Base-by-base conservation (phyloP, 2,329 filamentous ascomycete genomes). In the Calonectria pseudoturangicola region DNA sequence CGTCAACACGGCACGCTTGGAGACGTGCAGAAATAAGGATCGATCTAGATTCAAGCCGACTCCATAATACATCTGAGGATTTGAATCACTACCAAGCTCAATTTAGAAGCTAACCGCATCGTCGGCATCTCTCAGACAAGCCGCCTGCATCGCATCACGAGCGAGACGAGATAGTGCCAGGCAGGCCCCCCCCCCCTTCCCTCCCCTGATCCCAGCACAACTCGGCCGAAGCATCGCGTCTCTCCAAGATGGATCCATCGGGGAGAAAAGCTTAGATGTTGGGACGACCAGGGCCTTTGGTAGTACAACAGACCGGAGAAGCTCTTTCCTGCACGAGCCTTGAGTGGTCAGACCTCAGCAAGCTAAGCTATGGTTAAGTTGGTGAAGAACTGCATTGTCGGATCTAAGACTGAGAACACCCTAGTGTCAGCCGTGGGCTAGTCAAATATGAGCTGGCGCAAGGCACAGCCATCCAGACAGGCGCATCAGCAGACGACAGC, bases 141-240 rank as follows among this genome's bases (percentile, higher is more conserved):
- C 51, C 21, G 36, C n/a, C 18, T 62, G 50, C 68, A 66, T 70
- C 43, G 50, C 68, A 66, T 70, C 43, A 36, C 62, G 25, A 39
- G 62, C 27, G 39, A 30, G n/a, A 60, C 50, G 30, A 45, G 9
- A 33, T 43, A 50, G 41, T 30, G 25, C 48, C 47, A 43, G 36
- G 48, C 47, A 43, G 36, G 48, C 13, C 39, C 18, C 16, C 43
- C 45, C 45, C 45, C 21, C 66, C 67, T 48, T 64, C 43, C 45
- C 45, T n/a, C 21, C 66, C 67, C 60, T 64, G 48, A 39, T 33
- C 30, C 62, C 51, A 70, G 43, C 45, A 62, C 18, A 50, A 56
- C 69, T 71, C 63, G 64, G 64, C 69, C 69, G 69, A 71, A 71
- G 51, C 68, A 41, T 54, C 16, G 43, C 51, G 30, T 60, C 30